Percentiles rank a stretch among this genome's conserved stretches.
Evolutionary conservation across 176 grass and related monocot genomes (phyloP).

Genomic region (Ensete ventricosum): DNA sequence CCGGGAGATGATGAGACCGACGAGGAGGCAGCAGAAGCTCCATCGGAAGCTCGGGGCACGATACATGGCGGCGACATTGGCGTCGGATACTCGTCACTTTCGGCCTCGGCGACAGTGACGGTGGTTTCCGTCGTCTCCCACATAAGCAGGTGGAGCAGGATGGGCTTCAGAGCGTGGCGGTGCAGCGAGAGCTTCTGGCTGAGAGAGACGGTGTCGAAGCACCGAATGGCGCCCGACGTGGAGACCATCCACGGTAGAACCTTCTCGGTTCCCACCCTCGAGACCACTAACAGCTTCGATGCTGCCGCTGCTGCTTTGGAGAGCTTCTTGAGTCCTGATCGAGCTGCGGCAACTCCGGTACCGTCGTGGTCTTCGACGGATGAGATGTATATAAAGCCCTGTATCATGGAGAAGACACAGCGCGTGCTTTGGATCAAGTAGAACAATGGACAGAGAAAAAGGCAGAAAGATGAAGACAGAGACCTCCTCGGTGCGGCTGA

Average conservation of each 20-base stretch:
- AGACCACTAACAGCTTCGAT: constrained; percentile 62
- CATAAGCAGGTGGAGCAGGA: constrained; percentile 74
- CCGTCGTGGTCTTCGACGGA: constrained; percentile 75
- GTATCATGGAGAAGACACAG: background rate
- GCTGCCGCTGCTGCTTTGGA: constrained; percentile 39
- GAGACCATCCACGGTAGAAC: constrained; percentile 76
- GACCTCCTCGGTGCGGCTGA: constrained; percentile 86
- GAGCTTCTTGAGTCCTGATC: constrained; percentile 61
- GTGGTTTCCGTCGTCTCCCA: constrained; percentile 32
- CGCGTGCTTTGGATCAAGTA: too few species aligned
- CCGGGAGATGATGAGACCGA: background rate
- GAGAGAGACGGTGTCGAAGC: constrained; percentile 90
- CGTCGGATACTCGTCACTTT: too few species aligned
- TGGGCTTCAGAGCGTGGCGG: constrained; percentile 72
- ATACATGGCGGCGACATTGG: too few species aligned
- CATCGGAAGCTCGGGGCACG: too few species aligned
- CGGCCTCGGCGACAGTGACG: background rate
- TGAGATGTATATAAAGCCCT: constrained; percentile 80
- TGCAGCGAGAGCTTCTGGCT: constrained; percentile 96
- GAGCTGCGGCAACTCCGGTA: constrained; percentile 39
- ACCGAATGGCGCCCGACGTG: constrained; percentile 59
- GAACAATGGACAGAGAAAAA: too few species aligned
- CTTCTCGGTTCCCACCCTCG: constrained; percentile 66
- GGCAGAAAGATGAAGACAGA: background rate
- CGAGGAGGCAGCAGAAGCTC: too few species aligned